These are phyloP conservation scores for Anisodus tanguticus DNA, from an alignment of 257 asterid species.

Conservation along the genomic window DNA sequence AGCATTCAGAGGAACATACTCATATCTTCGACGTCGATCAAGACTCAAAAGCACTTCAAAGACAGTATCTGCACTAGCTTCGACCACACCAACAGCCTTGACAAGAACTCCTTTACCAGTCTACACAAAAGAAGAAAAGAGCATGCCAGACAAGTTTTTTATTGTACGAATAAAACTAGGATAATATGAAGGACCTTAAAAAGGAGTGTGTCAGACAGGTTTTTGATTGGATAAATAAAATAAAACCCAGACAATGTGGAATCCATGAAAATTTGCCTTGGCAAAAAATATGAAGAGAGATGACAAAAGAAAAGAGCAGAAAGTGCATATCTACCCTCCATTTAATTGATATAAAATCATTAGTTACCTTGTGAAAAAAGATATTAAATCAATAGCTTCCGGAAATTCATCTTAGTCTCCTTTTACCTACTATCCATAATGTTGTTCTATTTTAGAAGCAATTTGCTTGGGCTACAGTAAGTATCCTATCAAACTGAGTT, in stretches of 20 bases:
- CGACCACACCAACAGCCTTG: conserved; percentile 93
- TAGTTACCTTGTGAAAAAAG: neutral
- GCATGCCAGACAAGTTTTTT: neutral
- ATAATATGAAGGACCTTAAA: neutral
- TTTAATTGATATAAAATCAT: neutral
- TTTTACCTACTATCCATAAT: neutral
- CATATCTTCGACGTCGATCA: conserved; percentile 81
- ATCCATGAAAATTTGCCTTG: neutral
- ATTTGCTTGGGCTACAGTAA: conserved; percentile 1
- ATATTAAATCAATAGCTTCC: neutral
- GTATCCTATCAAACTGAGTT: conserved; percentile 2
- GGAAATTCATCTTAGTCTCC: conserved; percentile 20
- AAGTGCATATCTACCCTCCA: neutral
- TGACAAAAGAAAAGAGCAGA: neutral
- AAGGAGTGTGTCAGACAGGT: neutral
- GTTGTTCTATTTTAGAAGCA: neutral
- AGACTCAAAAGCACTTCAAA: conserved; percentile 79
- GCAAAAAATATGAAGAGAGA: neutral
- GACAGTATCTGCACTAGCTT: conserved; percentile 91
- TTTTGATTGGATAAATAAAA: conserved; percentile 8
- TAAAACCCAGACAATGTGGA: conserved; percentile 17
- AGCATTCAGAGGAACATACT: conserved; percentile 57
- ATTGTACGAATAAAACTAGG: conserved; percentile 24
- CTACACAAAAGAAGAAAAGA: conserved; percentile 44
- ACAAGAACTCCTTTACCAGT: conserved; percentile 80